Conservation (phyloP, 371 early-diverging fungal species). For the Haplosporangium sp. region DNA sequence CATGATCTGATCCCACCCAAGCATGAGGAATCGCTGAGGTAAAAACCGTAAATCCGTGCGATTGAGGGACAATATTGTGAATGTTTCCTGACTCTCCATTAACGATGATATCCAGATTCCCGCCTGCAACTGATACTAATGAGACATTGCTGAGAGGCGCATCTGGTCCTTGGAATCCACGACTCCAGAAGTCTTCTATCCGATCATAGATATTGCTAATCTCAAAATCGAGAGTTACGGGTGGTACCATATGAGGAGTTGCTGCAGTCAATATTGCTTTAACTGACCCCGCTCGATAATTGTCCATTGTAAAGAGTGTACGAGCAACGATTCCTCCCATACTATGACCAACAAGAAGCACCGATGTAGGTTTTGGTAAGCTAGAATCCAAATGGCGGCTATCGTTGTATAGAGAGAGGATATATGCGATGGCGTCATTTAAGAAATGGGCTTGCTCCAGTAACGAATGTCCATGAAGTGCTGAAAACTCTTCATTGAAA, state of each 20-base stretch:
- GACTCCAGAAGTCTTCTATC: slow-evolving; percentile 82
- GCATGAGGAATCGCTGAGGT: slow-evolving; percentile 86
- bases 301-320: slow-evolving; percentile 78
- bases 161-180: slow-evolving; percentile 58
- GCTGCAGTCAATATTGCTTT: slow-evolving; percentile 91
- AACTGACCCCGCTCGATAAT: slow-evolving; percentile 80
- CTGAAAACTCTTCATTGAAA: slow-evolving; percentile 93
- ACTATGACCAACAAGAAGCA: slow-evolving; percentile 90
- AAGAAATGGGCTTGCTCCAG: slow-evolving; percentile 88
- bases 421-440: slow-evolving; percentile 90
- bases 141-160: slow-evolving; percentile 66
- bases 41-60: slow-evolving; percentile 81
- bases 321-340: slow-evolving; percentile 98
- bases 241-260: slow-evolving; percentile 91
- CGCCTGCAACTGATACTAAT: slow-evolving; percentile 92
- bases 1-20: slow-evolving; percentile 93
- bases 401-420: slow-evolving; percentile 76
- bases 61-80: slow-evolving; percentile 73
- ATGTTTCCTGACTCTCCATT: slow-evolving; percentile 86
- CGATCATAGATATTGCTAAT: slow-evolving; percentile 81
- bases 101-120: slow-evolving; percentile 88
- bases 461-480: slow-evolving; percentile 85
- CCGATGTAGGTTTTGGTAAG: slow-evolving; percentile 74
- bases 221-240: slow-evolving; percentile 83
- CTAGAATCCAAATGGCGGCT: slow-evolving; percentile 36